Evolutionary conservation across 345 rosid species (phyloP).

Genomic region (Populus simonii): DNA sequence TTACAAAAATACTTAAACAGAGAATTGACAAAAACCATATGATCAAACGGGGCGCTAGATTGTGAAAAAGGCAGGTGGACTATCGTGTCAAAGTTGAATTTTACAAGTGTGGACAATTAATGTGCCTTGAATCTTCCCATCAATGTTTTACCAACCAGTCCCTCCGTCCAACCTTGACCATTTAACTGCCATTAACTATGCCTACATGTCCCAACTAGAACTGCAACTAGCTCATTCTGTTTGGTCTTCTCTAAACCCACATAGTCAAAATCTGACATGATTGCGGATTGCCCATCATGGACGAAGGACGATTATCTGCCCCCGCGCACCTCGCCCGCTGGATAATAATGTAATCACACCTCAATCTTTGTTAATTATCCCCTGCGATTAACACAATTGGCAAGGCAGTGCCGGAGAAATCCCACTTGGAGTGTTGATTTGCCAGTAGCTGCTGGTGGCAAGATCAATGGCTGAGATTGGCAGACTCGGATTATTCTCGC

Average conservation of each 20-base stretch:
- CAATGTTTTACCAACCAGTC: background rate
- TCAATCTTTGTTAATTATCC: background rate
- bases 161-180: background rate
- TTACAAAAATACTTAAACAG: too few species aligned
- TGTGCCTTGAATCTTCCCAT: background rate
- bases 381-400: background rate
- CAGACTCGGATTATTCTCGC: background rate
- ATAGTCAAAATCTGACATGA: background rate
- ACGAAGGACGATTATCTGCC: background rate
- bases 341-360: background rate
- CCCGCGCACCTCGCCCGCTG: background rate
- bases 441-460: background rate
- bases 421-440: background rate
- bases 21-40: background rate
- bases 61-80: background rate
- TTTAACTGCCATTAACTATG: background rate
- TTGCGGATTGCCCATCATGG: background rate
- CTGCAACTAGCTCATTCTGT: background rate
- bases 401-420: background rate
- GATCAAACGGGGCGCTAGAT: background rate
- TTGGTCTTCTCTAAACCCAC: background rate
- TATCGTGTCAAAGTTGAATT: background rate
- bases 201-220: background rate
- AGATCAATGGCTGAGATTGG: conserved; percentile 32
- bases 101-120: background rate